Evolutionary conservation across 2,329 filamentous ascomycete genomes (phyloP), one percentile per base, ranked within the genome.

Genomic region (Capronia americana): DNA sequence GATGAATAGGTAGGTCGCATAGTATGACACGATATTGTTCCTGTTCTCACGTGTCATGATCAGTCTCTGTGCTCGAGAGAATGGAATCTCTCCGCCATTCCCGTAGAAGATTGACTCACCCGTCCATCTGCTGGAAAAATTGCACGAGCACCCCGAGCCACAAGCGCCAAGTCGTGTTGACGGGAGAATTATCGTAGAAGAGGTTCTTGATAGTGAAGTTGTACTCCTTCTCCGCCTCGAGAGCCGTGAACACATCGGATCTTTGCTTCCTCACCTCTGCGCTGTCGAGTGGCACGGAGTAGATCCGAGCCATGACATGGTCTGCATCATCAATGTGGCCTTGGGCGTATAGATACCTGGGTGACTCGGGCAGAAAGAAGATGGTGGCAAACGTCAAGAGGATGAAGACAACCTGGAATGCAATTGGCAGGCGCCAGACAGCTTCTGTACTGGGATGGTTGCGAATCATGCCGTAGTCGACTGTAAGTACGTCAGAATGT

Each of bases 321-420:
- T 66, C 63, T 24, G 67, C 67, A 14, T 69, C 67, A 2, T 63
- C 67, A 26, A 57, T 32, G 10, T 63, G 46, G 30, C 64, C 67
- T 3, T 64, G 56, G 5, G 64, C 64, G 24, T 66, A 66, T 1
- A 69, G 67, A 28, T 64, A 69, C 14, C 78, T 72, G 6, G 77
- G 78, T 3, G 75, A 77, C 61, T 80, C 78, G 0, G 77, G 78
- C 11, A 80, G 71, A 58, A 73, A 75, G 32, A 77, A 72, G 70
- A 82, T 79, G 51, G 70, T 64, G 32, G 73, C 61, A 28, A 72
- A 69, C 46, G 79, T 71, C 55, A 82, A 72, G 28, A 82, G 59
- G 7, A 76, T 79, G 65, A 82, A 82, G 48, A 81, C 71, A 30
- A 77, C 73, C 67, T 83, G 82, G 73, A 84, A 83, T 2, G 81